phyloP scores from a whole-genome alignment of 768 basidiomycete species.

The Suillus bovinus region DNA sequence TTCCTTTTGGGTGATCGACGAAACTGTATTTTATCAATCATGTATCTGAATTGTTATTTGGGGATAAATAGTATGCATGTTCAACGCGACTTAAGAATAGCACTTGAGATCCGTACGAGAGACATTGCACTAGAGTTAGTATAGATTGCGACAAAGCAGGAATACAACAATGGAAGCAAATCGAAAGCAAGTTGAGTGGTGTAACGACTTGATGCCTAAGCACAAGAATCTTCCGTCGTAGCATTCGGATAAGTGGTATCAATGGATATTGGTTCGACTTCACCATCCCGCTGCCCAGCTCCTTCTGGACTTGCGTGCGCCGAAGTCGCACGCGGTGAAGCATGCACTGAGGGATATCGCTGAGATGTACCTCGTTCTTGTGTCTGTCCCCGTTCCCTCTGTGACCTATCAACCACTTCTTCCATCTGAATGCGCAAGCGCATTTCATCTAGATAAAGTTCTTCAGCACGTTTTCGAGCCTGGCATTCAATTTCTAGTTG shows the following conservation, averaged over 20 bases:
- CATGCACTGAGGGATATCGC: not conserved
- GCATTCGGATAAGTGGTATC: not conserved
- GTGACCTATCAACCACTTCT: conserved; percentile 21
- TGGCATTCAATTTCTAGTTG: conserved; percentile 31
- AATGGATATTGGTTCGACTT: not conserved
- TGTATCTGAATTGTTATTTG: conserved; percentile 6
- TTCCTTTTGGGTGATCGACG: conserved; percentile 10
- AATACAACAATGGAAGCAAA: not conserved
- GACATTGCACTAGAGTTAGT: not conserved
- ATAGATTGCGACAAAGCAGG: not conserved
- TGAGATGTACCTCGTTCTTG: not conserved
- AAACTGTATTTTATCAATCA: conserved; percentile 6
- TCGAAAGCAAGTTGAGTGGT: not conserved
- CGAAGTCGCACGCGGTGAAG: not conserved
- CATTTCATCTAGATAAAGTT: conserved; percentile 31
- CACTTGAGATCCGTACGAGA: not conserved
- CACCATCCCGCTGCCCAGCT: not conserved
- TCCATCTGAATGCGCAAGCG: conserved; percentile 33
- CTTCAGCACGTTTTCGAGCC: conserved; percentile 37
- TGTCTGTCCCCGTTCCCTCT: conserved; percentile 10
- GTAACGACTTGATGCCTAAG: not conserved
- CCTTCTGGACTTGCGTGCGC: not conserved
- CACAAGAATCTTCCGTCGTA: not conserved
- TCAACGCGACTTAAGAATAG: not conserved
- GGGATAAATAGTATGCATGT: not conserved